phyloP scores from a whole-genome alignment of 352 stramenopile species.

The Pelagophyceae sp. region DNA sequence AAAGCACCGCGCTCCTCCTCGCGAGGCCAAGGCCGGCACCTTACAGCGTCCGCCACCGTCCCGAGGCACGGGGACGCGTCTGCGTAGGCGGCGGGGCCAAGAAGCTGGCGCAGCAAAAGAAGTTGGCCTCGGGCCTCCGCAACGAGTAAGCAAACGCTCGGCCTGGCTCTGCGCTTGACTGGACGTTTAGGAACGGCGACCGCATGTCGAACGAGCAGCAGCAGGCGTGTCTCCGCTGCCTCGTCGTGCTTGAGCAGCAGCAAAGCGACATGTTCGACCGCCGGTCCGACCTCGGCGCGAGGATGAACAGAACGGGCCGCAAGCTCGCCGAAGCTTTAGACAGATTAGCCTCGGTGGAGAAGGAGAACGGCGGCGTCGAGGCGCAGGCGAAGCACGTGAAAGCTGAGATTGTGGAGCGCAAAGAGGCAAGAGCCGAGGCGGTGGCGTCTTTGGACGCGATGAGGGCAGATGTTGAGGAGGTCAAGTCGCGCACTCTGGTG shows the following conservation, averaged over 20 bases:
- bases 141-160: not conserved
- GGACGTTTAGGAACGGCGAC: no score
- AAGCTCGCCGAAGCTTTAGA: not conserved
- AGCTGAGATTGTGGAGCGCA: not conserved
- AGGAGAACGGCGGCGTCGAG: not conserved
- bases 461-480: not conserved
- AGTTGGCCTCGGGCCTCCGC: not conserved
- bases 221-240: not conserved
- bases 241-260: not conserved
- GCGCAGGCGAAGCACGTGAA: not conserved
- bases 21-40: no score
- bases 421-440: not conserved
- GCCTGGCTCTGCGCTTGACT: no score
- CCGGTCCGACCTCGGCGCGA: not conserved
- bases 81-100: no score
- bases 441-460: not conserved
- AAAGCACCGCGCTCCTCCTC: no score
- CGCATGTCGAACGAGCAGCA: not conserved
- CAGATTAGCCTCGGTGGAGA: not conserved
- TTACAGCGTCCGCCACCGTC: no score
- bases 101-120: not conserved
- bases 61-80: no score
- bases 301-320: not conserved
- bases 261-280: not conserved
- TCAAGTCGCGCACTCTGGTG: not conserved